Evolutionary conservation across 805 yeast genomes (phyloP).

Genomic region (Nakazawaea peltata): DNA sequence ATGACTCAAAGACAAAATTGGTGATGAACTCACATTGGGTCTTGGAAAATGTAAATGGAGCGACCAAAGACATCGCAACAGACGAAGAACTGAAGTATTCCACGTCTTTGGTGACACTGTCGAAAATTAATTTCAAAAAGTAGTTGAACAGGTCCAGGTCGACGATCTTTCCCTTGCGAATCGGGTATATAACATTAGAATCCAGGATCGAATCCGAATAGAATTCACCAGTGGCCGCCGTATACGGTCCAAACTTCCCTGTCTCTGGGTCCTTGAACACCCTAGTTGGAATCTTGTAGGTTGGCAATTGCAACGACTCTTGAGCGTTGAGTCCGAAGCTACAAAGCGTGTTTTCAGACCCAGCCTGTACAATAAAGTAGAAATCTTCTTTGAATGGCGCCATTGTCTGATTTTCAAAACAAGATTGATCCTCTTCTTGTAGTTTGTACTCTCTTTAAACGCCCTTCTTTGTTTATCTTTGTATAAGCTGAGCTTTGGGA

Average conservation of each 20-base stretch:
- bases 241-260: constrained; percentile 27
- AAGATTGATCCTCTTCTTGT: no score
- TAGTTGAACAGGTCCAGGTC: constrained; percentile 66
- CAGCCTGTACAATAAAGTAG: constrained; percentile 61
- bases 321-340: constrained; percentile 67
- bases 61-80: constrained; percentile 63
- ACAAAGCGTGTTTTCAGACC: constrained; percentile 66
- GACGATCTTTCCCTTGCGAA: constrained; percentile 53
- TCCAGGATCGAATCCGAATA: constrained; percentile 23
- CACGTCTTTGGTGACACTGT: constrained; percentile 32
- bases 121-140: constrained; percentile 43
- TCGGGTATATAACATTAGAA: constrained; percentile 48
- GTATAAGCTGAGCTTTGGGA: no score
- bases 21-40: constrained; percentile 60
- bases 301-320: constrained; percentile 66
- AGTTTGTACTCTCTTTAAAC: neutral
- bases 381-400: constrained; percentile 28
- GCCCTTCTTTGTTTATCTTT: no score
- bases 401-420: no score
- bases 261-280: constrained; percentile 32
- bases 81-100: constrained; percentile 25
- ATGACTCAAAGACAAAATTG: constrained; percentile 64
- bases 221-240: no score
- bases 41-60: constrained; percentile 66
- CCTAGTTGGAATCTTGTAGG: constrained; percentile 65